Base-by-base conservation (phyloP, 179 eudicot species). In the Carnegiea gigantea region DNA sequence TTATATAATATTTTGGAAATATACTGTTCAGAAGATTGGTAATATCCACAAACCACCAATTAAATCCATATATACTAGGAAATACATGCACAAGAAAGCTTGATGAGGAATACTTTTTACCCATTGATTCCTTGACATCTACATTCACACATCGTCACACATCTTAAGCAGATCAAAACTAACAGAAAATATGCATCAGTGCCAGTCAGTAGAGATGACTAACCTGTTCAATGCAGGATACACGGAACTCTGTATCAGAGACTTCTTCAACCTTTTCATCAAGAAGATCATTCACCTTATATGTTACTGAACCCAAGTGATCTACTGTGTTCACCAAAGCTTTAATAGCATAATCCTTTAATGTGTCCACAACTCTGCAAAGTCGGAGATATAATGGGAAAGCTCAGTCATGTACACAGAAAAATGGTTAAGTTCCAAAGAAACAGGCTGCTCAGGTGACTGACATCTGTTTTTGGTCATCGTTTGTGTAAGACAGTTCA, bases 261-360 rank as follows among this genome's bases (percentile, higher is more conserved):
- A 92, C 93, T 90, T 92, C 96, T 83, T 92, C 91, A 60, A 92
- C 91, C 83, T 95, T 93, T 80, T 91, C 98, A 83, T 92, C 96
- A 79, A 94, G 84, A 76, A 96, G 76, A 79, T 89, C 93, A 81
- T 88, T 92, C 73, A 94, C 98, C 79, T 93, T 92, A 79, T 85
- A 92, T 3, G 97, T 84, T 75, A 91, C 98, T 38, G 98, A 92
- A 71, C 99, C 99, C 83, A 96, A 85, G 87, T 94, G 98, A 78
- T 96, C 99, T 36, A 96, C 97, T 17, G 98, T 96, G 83, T 93
- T 94, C 72, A 96, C 96, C 76, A 96, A 85, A 79, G 99, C 98
- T 87, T 90, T 92, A 59, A 96, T 87, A 40, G 95, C 89, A 81
- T 94, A 96, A 81, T 94, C 96, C 87, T 90, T 94, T 78, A 96